A percentile compares a stretch with the other conserved stretches of the same genome.
These are phyloP conservation scores for Fragilariopsis cylindrus DNA, from an alignment of 108 stramenopile species.

Conservation along the genomic window DNA sequence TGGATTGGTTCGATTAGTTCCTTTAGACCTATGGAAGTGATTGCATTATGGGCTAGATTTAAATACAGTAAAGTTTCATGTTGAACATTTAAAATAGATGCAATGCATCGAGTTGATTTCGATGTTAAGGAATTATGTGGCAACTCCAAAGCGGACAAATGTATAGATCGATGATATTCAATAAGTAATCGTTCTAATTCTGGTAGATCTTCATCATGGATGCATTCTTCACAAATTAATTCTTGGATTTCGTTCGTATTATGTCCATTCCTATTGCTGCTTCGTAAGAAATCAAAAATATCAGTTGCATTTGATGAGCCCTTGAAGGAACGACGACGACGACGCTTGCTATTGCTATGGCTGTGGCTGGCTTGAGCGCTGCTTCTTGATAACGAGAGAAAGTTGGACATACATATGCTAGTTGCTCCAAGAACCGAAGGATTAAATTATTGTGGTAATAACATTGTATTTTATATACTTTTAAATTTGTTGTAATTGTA, in stretches of 20 bases:
- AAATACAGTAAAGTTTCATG: conserved; percentile 24
- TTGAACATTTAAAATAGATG: conserved; percentile 22
- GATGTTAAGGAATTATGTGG: conserved; percentile 36
- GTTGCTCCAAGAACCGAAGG: no score
- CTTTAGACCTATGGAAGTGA: conserved; percentile 20
- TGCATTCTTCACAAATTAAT: conserved; percentile 25
- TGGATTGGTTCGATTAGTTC: conserved; percentile 24
- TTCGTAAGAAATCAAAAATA: neutral
- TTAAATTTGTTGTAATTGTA: no score
- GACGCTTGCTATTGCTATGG: no score
- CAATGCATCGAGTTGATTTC: conserved; percentile 12
- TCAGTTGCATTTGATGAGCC: neutral
- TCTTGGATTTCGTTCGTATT: conserved; percentile 11
- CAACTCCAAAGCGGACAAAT: conserved; percentile 27
- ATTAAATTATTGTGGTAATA: no score
- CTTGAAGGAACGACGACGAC: neutral
- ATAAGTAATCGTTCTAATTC: conserved; percentile 16
- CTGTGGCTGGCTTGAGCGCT: no score
- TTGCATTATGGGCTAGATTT: conserved; percentile 39
- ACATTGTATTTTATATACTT: no score
- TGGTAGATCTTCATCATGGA: conserved; percentile 23
- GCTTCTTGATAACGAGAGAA: no score
- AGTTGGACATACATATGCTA: no score
- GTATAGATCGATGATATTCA: conserved; percentile 16
- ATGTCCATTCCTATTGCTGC: neutral